Evolutionary conservation across 2,329 filamentous ascomycete species (phyloP).

Genomic region (Hymenotorrendiella dingleyae): DNA sequence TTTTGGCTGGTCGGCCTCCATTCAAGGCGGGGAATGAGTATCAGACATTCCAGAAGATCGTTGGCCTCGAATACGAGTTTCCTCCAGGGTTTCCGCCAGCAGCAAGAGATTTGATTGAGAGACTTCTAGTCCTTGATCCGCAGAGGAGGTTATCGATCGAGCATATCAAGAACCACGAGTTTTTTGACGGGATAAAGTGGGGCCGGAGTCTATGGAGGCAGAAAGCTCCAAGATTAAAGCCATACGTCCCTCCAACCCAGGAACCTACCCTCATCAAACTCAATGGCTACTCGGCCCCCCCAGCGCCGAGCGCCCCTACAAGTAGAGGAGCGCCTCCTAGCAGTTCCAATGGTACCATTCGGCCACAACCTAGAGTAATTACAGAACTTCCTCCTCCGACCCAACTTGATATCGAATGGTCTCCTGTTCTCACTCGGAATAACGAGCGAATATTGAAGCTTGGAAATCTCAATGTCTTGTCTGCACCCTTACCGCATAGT

Average conservation of each 20-base stretch:
- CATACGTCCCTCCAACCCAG: conserved; percentile 71
- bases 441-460: conserved; percentile 95
- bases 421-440: conserved; percentile 80
- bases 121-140: conserved; percentile 85
- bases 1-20: conserved; percentile 89
- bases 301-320: conserved; percentile 23
- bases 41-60: conserved; percentile 96
- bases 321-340: conserved; percentile 31
- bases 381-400: conserved; percentile 95
- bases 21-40: conserved; percentile 98
- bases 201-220: conserved; percentile 82
- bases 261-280: conserved; percentile 72
- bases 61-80: conserved; percentile 89
- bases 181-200: conserved; percentile 84
- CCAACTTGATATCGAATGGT: conserved; percentile 97
- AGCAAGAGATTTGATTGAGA: conserved; percentile 83
- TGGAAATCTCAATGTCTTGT: conserved; percentile 81
- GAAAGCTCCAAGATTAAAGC: conserved; percentile 80
- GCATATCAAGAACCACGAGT: conserved; percentile 93
- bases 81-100: conserved; percentile 80
- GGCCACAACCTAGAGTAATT: conserved; percentile 74
- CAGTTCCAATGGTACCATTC: conserved; percentile 34
- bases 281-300: conserved; percentile 40
- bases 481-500: conserved; percentile 69
- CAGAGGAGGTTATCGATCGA: conserved; percentile 80